Evolutionary conservation across 2,329 filamentous ascomycete genomes (phyloP).

Genomic region (Hypomyces perniciosus): DNA sequence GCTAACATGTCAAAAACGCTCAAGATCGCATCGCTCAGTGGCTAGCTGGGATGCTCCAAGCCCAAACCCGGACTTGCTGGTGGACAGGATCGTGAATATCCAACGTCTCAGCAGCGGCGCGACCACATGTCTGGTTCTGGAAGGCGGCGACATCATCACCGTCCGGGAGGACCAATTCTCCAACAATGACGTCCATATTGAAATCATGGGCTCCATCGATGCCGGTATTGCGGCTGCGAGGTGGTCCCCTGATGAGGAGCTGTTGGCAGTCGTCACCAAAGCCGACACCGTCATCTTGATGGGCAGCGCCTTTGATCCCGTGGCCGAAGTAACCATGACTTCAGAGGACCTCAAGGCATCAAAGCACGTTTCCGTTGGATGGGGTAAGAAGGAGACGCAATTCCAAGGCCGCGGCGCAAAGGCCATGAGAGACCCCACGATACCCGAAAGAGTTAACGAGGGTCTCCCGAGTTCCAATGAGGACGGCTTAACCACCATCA

Average conservation of each 20-base stretch:
- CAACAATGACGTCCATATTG: constrained; percentile 68
- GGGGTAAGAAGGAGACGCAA: constrained; percentile 97
- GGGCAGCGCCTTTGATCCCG: constrained; percentile 83
- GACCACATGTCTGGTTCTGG: constrained; percentile 75
- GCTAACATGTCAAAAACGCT: constrained; percentile 10
- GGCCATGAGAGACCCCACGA: constrained; percentile 85
- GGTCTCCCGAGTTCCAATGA: constrained; percentile 72
- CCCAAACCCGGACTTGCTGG: constrained; percentile 66
- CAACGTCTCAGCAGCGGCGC: constrained; percentile 80
- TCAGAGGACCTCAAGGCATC: constrained; percentile 77
- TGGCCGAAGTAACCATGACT: constrained; percentile 67
- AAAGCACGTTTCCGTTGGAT: constrained; percentile 92
- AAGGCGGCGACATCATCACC: constrained; percentile 84
- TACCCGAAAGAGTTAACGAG: constrained; percentile 86
- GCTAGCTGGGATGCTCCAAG: constrained; percentile 86
- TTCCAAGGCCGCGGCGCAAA: constrained; percentile 88
- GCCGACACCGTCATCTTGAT: constrained; percentile 80
- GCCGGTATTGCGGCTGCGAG: constrained; percentile 81
- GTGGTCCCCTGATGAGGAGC: constrained; percentile 94
- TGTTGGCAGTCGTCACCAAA: constrained; percentile 76
- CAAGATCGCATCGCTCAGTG: constrained; percentile 40
- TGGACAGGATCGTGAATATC: constrained; percentile 70
- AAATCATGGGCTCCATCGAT: constrained; percentile 93
- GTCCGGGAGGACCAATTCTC: constrained; percentile 57
- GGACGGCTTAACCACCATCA: constrained; percentile 65